Evolutionary conservation across 1,139 yeast species (phyloP).

Genomic region (Hyphopichia fennica): DNA sequence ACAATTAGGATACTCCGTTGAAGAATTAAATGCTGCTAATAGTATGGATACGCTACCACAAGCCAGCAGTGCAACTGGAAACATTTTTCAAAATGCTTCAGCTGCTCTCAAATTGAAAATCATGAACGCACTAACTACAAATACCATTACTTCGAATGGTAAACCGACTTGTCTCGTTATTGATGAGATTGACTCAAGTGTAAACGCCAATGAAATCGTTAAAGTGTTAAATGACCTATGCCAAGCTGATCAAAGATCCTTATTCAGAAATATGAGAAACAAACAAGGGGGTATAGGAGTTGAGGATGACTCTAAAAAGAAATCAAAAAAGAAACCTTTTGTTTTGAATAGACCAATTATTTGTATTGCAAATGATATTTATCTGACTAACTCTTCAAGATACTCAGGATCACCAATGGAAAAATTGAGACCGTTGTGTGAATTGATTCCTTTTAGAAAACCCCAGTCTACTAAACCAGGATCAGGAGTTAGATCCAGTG

Average conservation of each 20-base stretch:
- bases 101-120: constrained; percentile 50
- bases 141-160: constrained; percentile 52
- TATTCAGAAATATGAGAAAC: constrained; percentile 14
- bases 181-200: constrained; percentile 91
- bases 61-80: constrained; percentile 13
- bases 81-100: constrained; percentile 18
- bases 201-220: constrained; percentile 74
- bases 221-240: constrained; percentile 62
- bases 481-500: constrained; percentile 28
- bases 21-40: constrained; percentile 91
- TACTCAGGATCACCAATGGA: constrained; percentile 52
- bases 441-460: constrained; percentile 63
- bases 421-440: constrained; percentile 69
- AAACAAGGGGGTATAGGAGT: constrained; percentile 3
- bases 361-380: constrained; percentile 87
- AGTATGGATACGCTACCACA: constrained; percentile 41
- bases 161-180: constrained; percentile 80
- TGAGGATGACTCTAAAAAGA: constrained; percentile 15
- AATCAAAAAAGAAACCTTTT: constrained; percentile 27
- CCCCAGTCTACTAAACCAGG: constrained; percentile 51
- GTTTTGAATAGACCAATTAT: constrained; percentile 79
- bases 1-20: constrained; percentile 77
- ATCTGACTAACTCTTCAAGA: constrained; percentile 43
- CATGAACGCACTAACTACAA: constrained; percentile 67
- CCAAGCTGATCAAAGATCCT: constrained; percentile 56